phyloP scores from a whole-genome alignment of 2,329 filamentous ascomycete genomes.

The Colletotrichum musae region DNA sequence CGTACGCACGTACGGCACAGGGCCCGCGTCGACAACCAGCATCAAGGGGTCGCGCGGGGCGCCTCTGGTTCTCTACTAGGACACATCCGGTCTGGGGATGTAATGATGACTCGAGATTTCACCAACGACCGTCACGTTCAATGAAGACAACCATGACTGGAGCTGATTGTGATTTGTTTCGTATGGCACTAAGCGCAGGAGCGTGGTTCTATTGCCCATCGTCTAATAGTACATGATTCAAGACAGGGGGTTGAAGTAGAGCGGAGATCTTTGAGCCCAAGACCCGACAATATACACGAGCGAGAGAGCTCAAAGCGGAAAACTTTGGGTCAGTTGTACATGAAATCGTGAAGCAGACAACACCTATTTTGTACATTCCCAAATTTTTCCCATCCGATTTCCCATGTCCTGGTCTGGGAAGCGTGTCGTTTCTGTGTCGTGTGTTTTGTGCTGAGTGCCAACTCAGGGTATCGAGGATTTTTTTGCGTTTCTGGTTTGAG shows the following conservation, averaged over 20 bases:
- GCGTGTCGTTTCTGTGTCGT: background rate
- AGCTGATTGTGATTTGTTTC: background rate
- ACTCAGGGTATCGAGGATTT: constrained; percentile 26
- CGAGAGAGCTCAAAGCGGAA: constrained; percentile 41
- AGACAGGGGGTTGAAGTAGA: constrained; percentile 58
- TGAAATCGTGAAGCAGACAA: constrained; percentile 43
- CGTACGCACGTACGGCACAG: background rate
- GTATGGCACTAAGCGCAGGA: constrained; percentile 25
- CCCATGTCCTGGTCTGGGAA: constrained; percentile 17
- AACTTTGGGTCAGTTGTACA: constrained; percentile 45
- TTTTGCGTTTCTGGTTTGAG: constrained; percentile 10
- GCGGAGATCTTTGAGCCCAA: constrained; percentile 56
- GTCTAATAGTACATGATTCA: constrained; percentile 54
- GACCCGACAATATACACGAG: constrained; percentile 56
- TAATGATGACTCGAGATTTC: constrained; percentile 32
- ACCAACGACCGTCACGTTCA: background rate
- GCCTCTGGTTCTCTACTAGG: constrained; percentile 18
- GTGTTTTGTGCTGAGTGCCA: constrained; percentile 29
- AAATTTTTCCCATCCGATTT: constrained; percentile 26
- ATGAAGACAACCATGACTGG: background rate
- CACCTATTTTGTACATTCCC: constrained; percentile 42
- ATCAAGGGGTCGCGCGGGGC: background rate
- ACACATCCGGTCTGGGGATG: constrained; percentile 30
- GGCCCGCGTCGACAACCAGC: background rate
- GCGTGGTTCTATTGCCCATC: constrained; percentile 41